Evolutionary conservation across 2,329 filamentous ascomycete species (phyloP).

Genomic region (Phyllosticta citriasiana): DNA sequence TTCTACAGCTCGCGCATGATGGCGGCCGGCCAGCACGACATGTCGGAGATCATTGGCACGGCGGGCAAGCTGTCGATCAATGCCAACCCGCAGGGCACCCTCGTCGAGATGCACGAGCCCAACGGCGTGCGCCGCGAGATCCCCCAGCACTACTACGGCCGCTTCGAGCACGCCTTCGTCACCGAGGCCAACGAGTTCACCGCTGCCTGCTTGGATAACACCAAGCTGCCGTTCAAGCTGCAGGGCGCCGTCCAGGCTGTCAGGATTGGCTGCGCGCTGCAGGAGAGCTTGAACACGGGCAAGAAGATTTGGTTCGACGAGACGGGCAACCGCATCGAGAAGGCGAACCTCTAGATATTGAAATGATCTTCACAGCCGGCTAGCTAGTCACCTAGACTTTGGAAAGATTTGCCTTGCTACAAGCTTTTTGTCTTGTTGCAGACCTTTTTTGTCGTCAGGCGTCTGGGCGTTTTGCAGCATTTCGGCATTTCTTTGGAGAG

Average conservation of each 20-base stretch:
- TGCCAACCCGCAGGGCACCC: conserved; percentile 43
- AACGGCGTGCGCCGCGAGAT: conserved; percentile 49
- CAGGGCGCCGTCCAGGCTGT: conserved; percentile 49
- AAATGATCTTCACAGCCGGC: background rate
- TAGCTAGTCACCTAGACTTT: no score
- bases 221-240: conserved; percentile 46
- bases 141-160: conserved; percentile 51
- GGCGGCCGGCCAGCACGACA: conserved; percentile 57
- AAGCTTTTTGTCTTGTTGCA: no score
- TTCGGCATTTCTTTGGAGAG: no score
- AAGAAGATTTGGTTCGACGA: conserved; percentile 47
- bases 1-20: conserved; percentile 58
- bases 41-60: conserved; percentile 58
- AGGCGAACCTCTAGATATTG: conserved; percentile 26
- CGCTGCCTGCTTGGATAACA: conserved; percentile 47
- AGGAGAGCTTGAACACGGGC: conserved; percentile 33
- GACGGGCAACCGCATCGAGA: conserved; percentile 35
- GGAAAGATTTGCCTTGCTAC: no score
- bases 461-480: no score
- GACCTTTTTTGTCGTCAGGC: no score
- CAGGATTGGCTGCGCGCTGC: conserved; percentile 46
- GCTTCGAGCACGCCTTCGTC: conserved; percentile 55
- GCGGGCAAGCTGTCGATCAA: conserved; percentile 55
- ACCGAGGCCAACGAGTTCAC: conserved; percentile 55
- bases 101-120: conserved; percentile 46